Base-by-base conservation (phyloP, 305 asterid species). In the Solanum hybrid region DNA sequence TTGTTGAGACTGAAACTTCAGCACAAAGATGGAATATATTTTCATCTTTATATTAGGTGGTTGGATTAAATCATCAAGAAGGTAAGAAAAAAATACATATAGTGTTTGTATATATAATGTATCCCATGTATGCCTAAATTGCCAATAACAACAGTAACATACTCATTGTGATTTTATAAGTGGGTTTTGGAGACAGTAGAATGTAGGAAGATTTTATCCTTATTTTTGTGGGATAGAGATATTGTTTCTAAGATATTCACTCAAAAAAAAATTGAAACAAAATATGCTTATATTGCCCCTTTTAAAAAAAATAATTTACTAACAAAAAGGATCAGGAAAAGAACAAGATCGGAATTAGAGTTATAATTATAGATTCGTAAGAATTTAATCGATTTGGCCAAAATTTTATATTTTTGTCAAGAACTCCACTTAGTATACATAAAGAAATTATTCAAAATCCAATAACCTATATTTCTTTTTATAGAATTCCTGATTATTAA, bases 1-100 rank as follows among this genome's bases (percentile, higher is more conserved):
- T 83, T 51, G 75, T 20, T 84, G 88, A 51, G 42, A 84, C 75
- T 33, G 88, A 84, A 51, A 51, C 73, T 84, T 84, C 88, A 51
- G 88, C 40, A 3, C 74, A 84, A 84, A 84, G 13, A 82, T 80
- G 75, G 75, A 39, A 31, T 31, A 31, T 11, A 11, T 84, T 51
- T 84, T 84, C 75, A 51, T 51, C 12, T 84, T 84, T 20, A 61
- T 61, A 61, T 8, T 51, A 51, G 75, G 88, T 51, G 75, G 42
- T 83, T 81, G 35, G 35, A 37, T 81, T 81, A 39, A 24, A 39
- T 80, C 29, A 39, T 80, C 29, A 28, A 80, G 67, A 39, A 80
- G 28, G 86, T 24, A 13, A 79, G 28, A n/a, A 22, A 7, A 7
- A 34, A 33, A 28, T 34, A 34, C 28, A 34, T 76, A 74, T 67